phyloP scores from a whole-genome alignment of 352 stramenopile genomes.

The Phytophthora brassicae region DNA sequence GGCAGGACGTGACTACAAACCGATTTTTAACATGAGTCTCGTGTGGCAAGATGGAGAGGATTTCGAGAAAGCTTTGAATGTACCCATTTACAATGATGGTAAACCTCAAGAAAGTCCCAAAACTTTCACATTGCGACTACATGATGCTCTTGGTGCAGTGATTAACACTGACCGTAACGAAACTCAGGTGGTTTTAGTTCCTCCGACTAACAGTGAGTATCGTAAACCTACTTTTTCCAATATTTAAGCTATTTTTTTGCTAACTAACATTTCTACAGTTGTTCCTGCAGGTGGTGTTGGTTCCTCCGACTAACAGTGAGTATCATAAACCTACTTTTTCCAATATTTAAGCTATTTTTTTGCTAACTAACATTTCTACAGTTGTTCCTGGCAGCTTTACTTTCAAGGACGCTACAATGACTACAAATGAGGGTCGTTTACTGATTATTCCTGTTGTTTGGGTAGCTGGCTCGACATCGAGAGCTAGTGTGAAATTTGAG shows the following conservation, averaged over 20 bases:
- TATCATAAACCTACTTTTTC: background rate
- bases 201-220: conserved; percentile 56
- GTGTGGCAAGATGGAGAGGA: conserved; percentile 77
- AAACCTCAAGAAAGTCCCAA: conserved; percentile 51
- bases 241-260: no score
- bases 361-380: conserved; percentile 12
- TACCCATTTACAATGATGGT: conserved; percentile 64
- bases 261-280: conserved; percentile 30
- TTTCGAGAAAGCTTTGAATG: conserved; percentile 64
- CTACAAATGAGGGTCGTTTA: conserved; percentile 33
- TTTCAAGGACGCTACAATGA: conserved; percentile 42
- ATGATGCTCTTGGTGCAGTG: conserved; percentile 52
- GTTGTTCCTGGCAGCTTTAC: conserved; percentile 55
- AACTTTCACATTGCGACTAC: conserved; percentile 56
- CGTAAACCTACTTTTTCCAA: background rate
- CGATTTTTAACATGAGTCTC: conserved; percentile 69
- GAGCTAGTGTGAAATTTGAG: conserved; percentile 44
- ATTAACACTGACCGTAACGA: conserved; percentile 55
- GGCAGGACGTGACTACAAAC: conserved; percentile 52
- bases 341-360: no score
- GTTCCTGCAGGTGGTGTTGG: conserved; percentile 39
- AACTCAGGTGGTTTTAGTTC: conserved; percentile 50
- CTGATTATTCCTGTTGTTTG: conserved; percentile 61
- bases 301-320: conserved; percentile 57
- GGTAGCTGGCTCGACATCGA: conserved; percentile 54